Base-by-base conservation (phyloP, 2,329 filamentous ascomycete genomes). In the Aspergillus sp. region DNA sequence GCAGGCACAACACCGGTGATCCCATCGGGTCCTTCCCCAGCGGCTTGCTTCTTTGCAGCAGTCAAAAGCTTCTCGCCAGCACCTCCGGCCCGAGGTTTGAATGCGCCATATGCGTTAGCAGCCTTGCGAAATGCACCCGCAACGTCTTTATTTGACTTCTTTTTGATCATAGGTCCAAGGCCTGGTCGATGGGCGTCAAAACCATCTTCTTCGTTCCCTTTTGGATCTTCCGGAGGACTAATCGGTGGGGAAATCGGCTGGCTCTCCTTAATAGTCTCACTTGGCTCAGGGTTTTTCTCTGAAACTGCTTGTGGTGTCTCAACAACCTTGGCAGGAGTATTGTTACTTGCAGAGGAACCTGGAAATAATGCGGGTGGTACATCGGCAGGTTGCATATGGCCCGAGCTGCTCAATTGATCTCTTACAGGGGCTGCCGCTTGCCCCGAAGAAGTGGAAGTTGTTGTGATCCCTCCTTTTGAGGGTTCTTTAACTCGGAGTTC, bases 1-100 rank as follows among this genome's bases (percentile, higher is more conserved):
- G 92, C 90, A 22, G 90, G 90, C 20, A 97, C 89, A 38, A 97
- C 93, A 39, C 88, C 85, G 12, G 89, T 96, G 62, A 97, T 96
- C 2, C 93, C 93, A 76, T 97, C 93, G 6, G 91, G 89, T 5
- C 89, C 91, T 22, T 89, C 84, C 3, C 76, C 76, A n/a, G 75
- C 73, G 56, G 83, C 85, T 61, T 85, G 82, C 36, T 81, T 78
- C 60, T 70, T 72, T 20, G 70, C 70, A 20, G 82, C 80, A 51
- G 87, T 84, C 55, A 89, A 81, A 53, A 96, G 78, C 51, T 89
- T 88, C 60, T 96, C 91, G 51, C 87, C 92, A 20, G 91, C 93
- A 62, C 93, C 93, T 56, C 93, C 93, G 34, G 88, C 87, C 57
- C 93, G 86, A 18, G 93, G 93, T 68, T 93, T 96, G 77, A 98